phyloP scores from a whole-genome alignment of 495 filamentous ascomycete species.

The Hypoxylon rickii region DNA sequence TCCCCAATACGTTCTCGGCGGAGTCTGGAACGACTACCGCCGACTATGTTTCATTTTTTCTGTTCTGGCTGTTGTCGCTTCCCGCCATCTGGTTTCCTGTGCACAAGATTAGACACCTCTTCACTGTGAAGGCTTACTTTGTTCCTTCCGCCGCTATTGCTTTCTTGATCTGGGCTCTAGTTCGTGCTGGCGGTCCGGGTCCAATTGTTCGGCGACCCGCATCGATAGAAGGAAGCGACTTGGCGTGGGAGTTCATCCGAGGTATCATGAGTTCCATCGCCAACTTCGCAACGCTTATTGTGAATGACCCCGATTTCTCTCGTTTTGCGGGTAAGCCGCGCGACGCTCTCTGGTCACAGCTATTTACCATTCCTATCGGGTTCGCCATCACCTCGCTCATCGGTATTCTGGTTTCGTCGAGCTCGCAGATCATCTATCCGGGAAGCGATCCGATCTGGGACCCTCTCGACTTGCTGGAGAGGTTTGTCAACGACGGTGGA shows the following conservation, averaged over 20 bases:
- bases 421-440: slow-evolving; percentile 73
- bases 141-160: slow-evolving; percentile 82
- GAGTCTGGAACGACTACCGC: slow-evolving; percentile 74
- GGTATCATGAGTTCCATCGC: slow-evolving; percentile 88
- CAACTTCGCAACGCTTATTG: slow-evolving; percentile 88
- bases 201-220: slow-evolving; percentile 78
- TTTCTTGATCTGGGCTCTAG: slow-evolving; percentile 90
- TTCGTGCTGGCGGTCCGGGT: slow-evolving; percentile 80
- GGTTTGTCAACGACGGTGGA: slow-evolving; percentile 75
- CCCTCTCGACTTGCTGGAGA: slow-evolving; percentile 73
- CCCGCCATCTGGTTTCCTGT: slow-evolving; percentile 86
- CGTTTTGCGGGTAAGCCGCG: slow-evolving; percentile 81
- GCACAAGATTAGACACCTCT: slow-evolving; percentile 79
- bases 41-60: slow-evolving; percentile 78
- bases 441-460: slow-evolving; percentile 80
- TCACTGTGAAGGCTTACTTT: slow-evolving; percentile 87
- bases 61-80: slow-evolving; percentile 82
- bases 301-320: slow-evolving; percentile 88
- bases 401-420: slow-evolving; percentile 90
- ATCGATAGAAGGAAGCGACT: slow-evolving; percentile 64
- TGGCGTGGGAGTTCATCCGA: slow-evolving; percentile 82
- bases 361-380: slow-evolving; percentile 82
- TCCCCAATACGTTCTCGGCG: slow-evolving; percentile 69
- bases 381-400: slow-evolving; percentile 92
- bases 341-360: slow-evolving; percentile 87